Percentiles rank a stretch among this genome's conserved stretches.
These are phyloP conservation scores for Gnetum montanum DNA, from an alignment of 75 land plant genomes.

Conservation along the genomic window DNA sequence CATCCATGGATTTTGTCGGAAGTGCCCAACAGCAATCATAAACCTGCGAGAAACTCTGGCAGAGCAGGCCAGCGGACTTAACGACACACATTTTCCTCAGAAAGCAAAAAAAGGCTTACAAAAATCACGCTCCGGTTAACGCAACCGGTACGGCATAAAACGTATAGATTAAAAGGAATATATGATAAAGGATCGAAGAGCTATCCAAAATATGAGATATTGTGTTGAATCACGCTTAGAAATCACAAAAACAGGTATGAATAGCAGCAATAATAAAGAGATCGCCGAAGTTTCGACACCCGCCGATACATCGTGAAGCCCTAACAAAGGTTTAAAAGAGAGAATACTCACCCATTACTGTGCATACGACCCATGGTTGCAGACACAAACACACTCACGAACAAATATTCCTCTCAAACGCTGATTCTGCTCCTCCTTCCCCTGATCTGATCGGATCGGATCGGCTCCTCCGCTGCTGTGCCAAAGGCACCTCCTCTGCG, in stretches of 20 bases:
- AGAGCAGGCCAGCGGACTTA: too few species aligned
- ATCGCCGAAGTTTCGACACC: neutral
- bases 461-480: neutral
- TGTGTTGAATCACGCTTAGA: neutral
- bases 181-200: neutral
- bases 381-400: neutral
- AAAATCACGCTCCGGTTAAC: too few species aligned
- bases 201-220: neutral
- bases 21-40: too few species aligned
- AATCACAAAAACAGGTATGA: neutral
- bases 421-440: neutral
- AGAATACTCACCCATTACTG: conserved; percentile 24
- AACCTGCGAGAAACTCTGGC: too few species aligned
- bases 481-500: too few species aligned
- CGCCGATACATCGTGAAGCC: neutral
- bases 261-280: neutral
- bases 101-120: too few species aligned
- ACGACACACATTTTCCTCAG: too few species aligned
- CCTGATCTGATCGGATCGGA: too few species aligned
- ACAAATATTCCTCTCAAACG: neutral
- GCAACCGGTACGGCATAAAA: too few species aligned
- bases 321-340: neutral
- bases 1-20: too few species aligned
- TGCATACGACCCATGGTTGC: conserved; percentile 55
- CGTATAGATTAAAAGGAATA: neutral